These are phyloP conservation scores for Diplosphaera chodatii DNA, from an alignment of 139 green algal genomes.

Conservation along the genomic window DNA sequence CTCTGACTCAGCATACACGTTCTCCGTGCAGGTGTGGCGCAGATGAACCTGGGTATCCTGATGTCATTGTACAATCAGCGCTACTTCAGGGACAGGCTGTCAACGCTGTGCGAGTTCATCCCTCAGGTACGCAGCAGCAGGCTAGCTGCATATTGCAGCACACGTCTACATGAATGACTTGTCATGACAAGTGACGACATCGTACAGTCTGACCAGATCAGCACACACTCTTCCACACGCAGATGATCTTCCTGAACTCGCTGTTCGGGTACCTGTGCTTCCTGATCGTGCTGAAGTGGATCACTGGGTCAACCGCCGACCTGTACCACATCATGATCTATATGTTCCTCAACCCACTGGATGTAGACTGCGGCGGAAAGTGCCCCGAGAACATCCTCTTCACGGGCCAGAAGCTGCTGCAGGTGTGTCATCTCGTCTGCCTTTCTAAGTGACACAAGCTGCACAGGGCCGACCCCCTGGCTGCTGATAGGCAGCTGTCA, in stretches of 20 bases:
- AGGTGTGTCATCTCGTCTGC: conserved; percentile 50
- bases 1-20: not conserved
- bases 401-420: conserved; percentile 43
- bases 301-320: conserved; percentile 71
- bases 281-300: conserved; percentile 95
- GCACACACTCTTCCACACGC: not conserved
- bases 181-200: no score
- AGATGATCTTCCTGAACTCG: conserved; percentile 92
- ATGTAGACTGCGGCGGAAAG: conserved; percentile 22
- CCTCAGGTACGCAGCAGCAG: no score
- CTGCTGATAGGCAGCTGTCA: no score
- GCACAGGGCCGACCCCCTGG: no score
- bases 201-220: conserved; percentile 28
- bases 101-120: conserved; percentile 83
- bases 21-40: conserved; percentile 41
- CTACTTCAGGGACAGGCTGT: conserved; percentile 81
- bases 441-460: no score
- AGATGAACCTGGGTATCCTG: conserved; percentile 97
- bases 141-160: no score
- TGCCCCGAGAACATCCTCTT: conserved; percentile 70
- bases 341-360: conserved; percentile 91
- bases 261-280: conserved; percentile 96
- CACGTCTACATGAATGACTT: no score
- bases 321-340: conserved; percentile 98
- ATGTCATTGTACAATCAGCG: conserved; percentile 87